phyloP scores from a whole-genome alignment of 768 basidiomycete species.

The Pulveroboletus sp. region DNA sequence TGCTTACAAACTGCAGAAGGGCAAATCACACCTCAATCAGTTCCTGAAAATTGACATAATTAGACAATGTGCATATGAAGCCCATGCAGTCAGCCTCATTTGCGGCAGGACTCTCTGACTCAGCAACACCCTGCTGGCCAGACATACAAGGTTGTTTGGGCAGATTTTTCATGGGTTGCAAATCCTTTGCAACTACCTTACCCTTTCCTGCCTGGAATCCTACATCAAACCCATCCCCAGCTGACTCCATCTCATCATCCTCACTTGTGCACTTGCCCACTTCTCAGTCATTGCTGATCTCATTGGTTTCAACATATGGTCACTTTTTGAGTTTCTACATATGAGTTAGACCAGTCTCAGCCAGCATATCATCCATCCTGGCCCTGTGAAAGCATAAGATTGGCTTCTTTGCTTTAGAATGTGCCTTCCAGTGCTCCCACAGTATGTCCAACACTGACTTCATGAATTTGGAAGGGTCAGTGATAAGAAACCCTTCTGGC shows the following conservation, averaged over 20 bases:
- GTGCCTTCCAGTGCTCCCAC: not conserved
- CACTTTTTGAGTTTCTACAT: not conserved
- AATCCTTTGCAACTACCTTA: not conserved
- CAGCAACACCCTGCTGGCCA: not conserved
- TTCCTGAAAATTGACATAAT: no score
- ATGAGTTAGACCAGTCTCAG: not conserved
- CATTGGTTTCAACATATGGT: not conserved
- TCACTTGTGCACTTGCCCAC: no score
- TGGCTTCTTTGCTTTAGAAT: not conserved
- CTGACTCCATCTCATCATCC: no score
- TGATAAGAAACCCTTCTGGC: not conserved
- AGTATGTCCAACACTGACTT: not conserved
- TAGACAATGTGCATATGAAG: no score
- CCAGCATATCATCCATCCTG: not conserved
- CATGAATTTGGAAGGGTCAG: not conserved
- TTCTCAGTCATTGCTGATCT: no score
- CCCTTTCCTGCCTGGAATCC: not conserved
- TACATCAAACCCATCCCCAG: no score
- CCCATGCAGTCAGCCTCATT: not conserved
- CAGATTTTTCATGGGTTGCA: not conserved
- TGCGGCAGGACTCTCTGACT: not conserved
- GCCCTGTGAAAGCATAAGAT: not conserved
- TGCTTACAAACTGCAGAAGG: no score
- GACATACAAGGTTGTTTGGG: not conserved
- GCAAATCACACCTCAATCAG: no score